Evolutionary conservation across 2,329 filamentous ascomycete species (phyloP).

Genomic region (Pestalotiopsis sp.): DNA sequence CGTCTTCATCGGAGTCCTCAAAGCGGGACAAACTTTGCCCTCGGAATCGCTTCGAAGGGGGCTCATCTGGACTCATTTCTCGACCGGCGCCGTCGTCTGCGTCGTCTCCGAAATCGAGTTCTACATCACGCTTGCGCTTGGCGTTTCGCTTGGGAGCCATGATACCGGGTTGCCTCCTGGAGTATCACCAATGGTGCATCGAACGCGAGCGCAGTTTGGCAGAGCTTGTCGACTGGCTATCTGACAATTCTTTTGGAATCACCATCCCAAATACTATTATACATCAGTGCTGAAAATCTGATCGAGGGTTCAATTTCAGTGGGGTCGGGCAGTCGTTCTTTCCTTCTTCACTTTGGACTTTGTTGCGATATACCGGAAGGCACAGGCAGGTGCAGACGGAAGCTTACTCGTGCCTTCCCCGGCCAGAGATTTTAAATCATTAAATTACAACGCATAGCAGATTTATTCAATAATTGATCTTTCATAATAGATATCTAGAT

Average conservation of each 20-base stretch:
- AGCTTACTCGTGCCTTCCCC: no score
- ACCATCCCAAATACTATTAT: not conserved
- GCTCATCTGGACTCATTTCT: constrained; percentile 15
- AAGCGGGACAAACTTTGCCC: constrained; percentile 24
- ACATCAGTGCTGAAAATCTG: not conserved
- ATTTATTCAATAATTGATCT: no score
- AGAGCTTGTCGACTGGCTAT: not conserved
- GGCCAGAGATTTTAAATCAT: no score
- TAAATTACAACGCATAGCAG: no score
- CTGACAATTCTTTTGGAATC: not conserved
- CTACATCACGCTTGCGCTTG: constrained; percentile 24
- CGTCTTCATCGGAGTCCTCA: constrained; percentile 30
- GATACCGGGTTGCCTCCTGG: not conserved
- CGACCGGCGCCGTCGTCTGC: constrained; percentile 16
- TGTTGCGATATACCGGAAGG: not conserved
- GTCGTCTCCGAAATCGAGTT: constrained; percentile 20
- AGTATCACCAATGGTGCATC: not conserved
- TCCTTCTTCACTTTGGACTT: not conserved
- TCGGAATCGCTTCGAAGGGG: not conserved
- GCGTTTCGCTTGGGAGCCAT: constrained; percentile 21
- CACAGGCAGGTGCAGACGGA: not conserved
- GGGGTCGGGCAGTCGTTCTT: not conserved
- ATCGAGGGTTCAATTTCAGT: not conserved
- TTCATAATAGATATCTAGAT: no score
- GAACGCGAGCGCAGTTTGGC: not conserved